phyloP scores from a whole-genome alignment of 768 basidiomycete genomes.

The Suillus variegatus region DNA sequence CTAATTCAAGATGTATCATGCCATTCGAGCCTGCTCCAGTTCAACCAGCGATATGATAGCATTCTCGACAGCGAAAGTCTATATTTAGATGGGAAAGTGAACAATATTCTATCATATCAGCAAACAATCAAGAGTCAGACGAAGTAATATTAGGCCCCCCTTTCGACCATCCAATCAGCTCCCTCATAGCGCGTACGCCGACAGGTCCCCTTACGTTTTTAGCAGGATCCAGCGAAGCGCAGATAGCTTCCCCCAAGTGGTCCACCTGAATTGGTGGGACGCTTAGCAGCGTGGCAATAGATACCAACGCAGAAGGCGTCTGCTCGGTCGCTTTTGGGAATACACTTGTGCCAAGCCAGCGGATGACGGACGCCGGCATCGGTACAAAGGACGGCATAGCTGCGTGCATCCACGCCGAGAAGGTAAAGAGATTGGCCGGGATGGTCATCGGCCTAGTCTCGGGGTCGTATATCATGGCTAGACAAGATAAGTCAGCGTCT shows the following conservation, averaged over 20 bases:
- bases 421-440: slow-evolving; percentile 79
- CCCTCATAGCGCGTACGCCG: slow-evolving; percentile 71
- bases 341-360: slow-evolving; percentile 42
- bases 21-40: not conserved
- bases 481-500: not conserved
- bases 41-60: not conserved
- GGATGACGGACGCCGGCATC: slow-evolving; percentile 65
- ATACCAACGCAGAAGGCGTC: slow-evolving; percentile 52
- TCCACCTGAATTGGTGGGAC: slow-evolving; percentile 95
- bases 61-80: not conserved
- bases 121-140: not conserved
- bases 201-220: slow-evolving; percentile 62
- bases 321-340: slow-evolving; percentile 19
- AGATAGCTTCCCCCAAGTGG: slow-evolving; percentile 86
- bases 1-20: not conserved
- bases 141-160: slow-evolving; percentile 24
- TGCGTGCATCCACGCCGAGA: slow-evolving; percentile 76
- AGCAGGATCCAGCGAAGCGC: slow-evolving; percentile 55
- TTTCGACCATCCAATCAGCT: slow-evolving; percentile 68
- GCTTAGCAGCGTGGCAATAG: slow-evolving; percentile 74
- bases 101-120: not conserved
- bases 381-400: slow-evolving; percentile 56
- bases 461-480: slow-evolving; percentile 95
- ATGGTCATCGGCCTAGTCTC: slow-evolving; percentile 87
- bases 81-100: not conserved